Base-by-base conservation (phyloP, 306 rosid species). In the Cucurbita pepo region DNA sequence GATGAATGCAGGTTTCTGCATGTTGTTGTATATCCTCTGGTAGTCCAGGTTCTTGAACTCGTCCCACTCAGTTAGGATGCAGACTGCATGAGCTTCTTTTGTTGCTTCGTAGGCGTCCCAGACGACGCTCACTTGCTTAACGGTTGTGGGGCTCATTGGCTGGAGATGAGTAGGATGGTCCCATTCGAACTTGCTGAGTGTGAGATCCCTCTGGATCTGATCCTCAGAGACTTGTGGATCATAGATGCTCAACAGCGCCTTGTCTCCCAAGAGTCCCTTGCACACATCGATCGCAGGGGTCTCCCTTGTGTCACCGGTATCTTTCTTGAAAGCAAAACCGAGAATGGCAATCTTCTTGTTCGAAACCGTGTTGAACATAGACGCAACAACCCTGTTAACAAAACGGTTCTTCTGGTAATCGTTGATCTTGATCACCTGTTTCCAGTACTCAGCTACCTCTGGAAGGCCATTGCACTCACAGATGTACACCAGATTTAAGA, bases 381-480 rank as follows among this genome's bases (percentile, higher is more conserved):
- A 92, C 10, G 97, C 59, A 15, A 92, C 97, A 0, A 89, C 92
- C 36, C 97, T 91, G 83, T 92, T 92, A 65, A 92, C 96, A 38
- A 92, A 92, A 18, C 97, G 97, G 45, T 75, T 85, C 86, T 92
- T 92, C 87, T 92, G 97, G 67, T 92, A 92, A 59, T 92, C 97
- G 1, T 92, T 92, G 66, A 92, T 86, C 96, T 89, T 89, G 86
- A 92, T 89, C 45, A 92, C 97, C 79, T 92, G 97, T 81, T 92
- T 92, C 97, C 97, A 92, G 86, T 92, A 92, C 83, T 92, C 97
- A 1, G 97, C 97, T 60, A 92, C 97, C 82, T 92, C 96, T 11
- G 97, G 96, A 61, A 92, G 91, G 77, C 96, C 97, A 81, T 92
- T 89, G 83, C 97, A 89, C 82, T 92, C 96, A 30, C 97, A 92